These are phyloP conservation scores for Cyclocybe aegerita DNA, from an alignment of 768 basidiomycete genomes.

Conservation along the genomic window DNA sequence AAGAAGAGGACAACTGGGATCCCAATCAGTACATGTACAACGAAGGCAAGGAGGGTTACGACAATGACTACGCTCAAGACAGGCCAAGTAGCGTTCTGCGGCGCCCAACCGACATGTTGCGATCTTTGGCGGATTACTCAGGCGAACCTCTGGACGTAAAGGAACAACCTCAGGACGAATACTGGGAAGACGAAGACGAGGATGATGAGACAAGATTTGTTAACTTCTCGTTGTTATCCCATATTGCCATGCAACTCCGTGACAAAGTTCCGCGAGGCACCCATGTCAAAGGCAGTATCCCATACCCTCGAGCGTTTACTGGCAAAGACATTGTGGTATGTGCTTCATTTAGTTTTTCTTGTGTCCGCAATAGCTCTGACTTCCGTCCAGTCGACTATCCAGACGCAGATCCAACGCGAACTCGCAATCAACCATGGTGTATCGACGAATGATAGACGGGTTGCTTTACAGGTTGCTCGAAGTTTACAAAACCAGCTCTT, in stretches of 20 bases:
- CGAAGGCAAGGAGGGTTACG: background rate
- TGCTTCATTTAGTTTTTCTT: slow-evolving; percentile 20
- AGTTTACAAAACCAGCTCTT: slow-evolving; percentile 91
- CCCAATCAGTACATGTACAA: slow-evolving; percentile 13
- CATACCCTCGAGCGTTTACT: slow-evolving; percentile 88
- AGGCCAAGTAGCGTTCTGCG: slow-evolving; percentile 20
- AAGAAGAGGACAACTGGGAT: slow-evolving; percentile 17
- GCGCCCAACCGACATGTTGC: slow-evolving; percentile 37
- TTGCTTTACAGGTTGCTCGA: slow-evolving; percentile 85
- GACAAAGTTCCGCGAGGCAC: slow-evolving; percentile 87
- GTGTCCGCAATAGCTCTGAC: background rate
- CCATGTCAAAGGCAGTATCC: slow-evolving; percentile 92
- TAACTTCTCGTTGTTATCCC: slow-evolving; percentile 83
- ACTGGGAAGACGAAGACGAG: slow-evolving; percentile 65
- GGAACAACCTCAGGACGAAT: slow-evolving; percentile 43
- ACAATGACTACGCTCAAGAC: slow-evolving; percentile 6
- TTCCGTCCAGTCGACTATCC: slow-evolving; percentile 72
- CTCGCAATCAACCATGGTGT: slow-evolving; percentile 74
- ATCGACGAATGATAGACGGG: slow-evolving; percentile 75
- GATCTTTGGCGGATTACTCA: slow-evolving; percentile 32
- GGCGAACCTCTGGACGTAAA: slow-evolving; percentile 21
- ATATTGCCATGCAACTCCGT: slow-evolving; percentile 85
- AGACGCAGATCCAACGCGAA: slow-evolving; percentile 83
- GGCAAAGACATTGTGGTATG: slow-evolving; percentile 92
- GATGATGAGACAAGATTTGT: slow-evolving; percentile 65